Conservation (phyloP, 495 filamentous ascomycete species). For the Trichoderma parareesei region DNA sequence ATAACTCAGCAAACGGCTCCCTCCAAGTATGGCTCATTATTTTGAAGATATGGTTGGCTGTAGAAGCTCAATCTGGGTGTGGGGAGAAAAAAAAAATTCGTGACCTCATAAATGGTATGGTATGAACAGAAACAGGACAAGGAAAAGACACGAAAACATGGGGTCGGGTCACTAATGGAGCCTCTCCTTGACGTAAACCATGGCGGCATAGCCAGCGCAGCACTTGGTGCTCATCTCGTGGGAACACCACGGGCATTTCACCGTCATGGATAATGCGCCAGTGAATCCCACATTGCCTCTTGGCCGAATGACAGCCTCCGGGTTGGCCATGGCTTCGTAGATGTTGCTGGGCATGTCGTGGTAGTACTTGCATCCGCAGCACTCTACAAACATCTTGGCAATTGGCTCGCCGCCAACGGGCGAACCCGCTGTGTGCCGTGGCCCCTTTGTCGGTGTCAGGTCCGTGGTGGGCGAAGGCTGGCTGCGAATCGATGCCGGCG, state of each 20-base stretch:
- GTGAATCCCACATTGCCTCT: slow-evolving; percentile 28
- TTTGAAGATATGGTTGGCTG: not conserved
- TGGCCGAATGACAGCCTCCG: slow-evolving; percentile 40
- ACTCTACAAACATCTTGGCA: slow-evolving; percentile 72
- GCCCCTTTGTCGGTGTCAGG: not conserved
- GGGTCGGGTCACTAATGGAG: slow-evolving; percentile 37
- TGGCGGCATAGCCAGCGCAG: slow-evolving; percentile 64
- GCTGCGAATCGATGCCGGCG: not conserved
- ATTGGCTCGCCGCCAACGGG: slow-evolving; percentile 35
- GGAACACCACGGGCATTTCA: slow-evolving; percentile 70
- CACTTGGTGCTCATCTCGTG: slow-evolving; percentile 67
- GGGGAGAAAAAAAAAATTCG: not conserved
- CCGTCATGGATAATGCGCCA: slow-evolving; percentile 47
- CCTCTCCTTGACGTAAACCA: slow-evolving; percentile 60
- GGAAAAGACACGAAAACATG: not conserved
- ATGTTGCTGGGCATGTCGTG: slow-evolving; percentile 70
- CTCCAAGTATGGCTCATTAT: not conserved
- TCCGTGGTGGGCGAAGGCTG: not conserved
- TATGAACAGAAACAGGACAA: not conserved
- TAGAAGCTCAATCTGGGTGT: not conserved
- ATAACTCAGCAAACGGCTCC: not conserved
- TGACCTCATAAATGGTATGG: not conserved
- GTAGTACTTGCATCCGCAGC: slow-evolving; percentile 73
- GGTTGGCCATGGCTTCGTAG: slow-evolving; percentile 64
- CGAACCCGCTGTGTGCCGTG: not conserved